These are phyloP conservation scores for Hygrocybe punicea DNA, from an alignment of 768 basidiomycete genomes.

Conservation along the genomic window DNA sequence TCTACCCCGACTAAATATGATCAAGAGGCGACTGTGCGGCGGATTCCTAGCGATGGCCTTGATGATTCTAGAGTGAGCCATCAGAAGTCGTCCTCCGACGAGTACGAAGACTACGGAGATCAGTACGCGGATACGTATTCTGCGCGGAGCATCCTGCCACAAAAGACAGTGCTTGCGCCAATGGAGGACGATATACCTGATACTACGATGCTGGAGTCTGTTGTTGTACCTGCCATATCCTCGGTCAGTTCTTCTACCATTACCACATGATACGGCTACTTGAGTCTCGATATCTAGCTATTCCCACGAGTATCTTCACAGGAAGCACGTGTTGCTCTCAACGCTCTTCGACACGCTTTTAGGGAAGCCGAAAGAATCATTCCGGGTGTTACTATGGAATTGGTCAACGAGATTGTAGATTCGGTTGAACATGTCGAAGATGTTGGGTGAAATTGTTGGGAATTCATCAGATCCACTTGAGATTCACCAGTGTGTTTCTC, in stretches of 20 bases:
- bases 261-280: neutral
- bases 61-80: conserved; percentile 30
- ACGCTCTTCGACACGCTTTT: conserved; percentile 85
- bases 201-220: conserved; percentile 93
- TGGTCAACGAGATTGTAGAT: conserved; percentile 92
- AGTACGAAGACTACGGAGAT: conserved; percentile 64
- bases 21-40: conserved; percentile 69
- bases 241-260: conserved; percentile 57
- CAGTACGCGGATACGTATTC: conserved; percentile 52
- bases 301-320: conserved; percentile 91
- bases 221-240: conserved; percentile 92
- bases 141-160: conserved; percentile 45
- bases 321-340: conserved; percentile 83
- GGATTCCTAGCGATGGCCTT: conserved; percentile 40
- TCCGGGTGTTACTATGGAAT: conserved; percentile 88
- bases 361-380: conserved; percentile 94
- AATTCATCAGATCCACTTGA: neutral
- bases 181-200: conserved; percentile 65
- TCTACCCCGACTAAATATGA: conserved; percentile 41
- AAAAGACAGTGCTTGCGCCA: conserved; percentile 46
- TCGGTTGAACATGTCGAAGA: conserved; percentile 90
- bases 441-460: conserved; percentile 43
- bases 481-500: neutral
- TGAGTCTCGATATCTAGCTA: conserved; percentile 50
- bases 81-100: conserved; percentile 54